Conservation (phyloP, 2,329 filamentous ascomycete genomes). For the Ceratocystis diversiconidia region DNA sequence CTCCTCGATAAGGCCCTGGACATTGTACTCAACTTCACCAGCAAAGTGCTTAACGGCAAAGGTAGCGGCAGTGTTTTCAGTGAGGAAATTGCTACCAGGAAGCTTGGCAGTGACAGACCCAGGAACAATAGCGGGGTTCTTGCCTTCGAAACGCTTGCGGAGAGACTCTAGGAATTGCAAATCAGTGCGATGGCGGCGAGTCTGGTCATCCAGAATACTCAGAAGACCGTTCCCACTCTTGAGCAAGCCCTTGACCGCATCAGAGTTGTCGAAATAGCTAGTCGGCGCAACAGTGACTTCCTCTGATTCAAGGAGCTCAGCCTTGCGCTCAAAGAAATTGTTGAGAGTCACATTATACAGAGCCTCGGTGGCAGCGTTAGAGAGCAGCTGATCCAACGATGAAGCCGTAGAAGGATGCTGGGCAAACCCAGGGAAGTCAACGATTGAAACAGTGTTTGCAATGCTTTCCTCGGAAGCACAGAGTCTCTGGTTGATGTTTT, state of each 20-base stretch:
- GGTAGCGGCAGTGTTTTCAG: slow-evolving; percentile 61
- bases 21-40: slow-evolving; percentile 86
- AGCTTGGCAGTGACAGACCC: slow-evolving; percentile 59
- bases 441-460: slow-evolving; percentile 82
- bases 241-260: slow-evolving; percentile 79
- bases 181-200: slow-evolving; percentile 74
- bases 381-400: slow-evolving; percentile 79
- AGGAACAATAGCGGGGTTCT: slow-evolving; percentile 79
- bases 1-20: slow-evolving; percentile 78
- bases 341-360: slow-evolving; percentile 88
- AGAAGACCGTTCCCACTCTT: slow-evolving; percentile 87
- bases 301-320: slow-evolving; percentile 84
- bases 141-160: slow-evolving; percentile 84
- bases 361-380: slow-evolving; percentile 83
- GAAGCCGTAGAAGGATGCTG: slow-evolving; percentile 73
- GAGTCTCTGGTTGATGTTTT: slow-evolving; percentile 77
- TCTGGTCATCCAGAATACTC: slow-evolving; percentile 92
- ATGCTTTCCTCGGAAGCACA: slow-evolving; percentile 80
- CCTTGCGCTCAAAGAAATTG: slow-evolving; percentile 90
- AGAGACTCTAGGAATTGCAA: slow-evolving; percentile 81
- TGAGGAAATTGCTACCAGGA: slow-evolving; percentile 79
- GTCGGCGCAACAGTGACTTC: slow-evolving; percentile 82
- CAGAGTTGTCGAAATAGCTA: slow-evolving; percentile 95
- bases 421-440: slow-evolving; percentile 92
- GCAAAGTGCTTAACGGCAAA: slow-evolving; percentile 95